phyloP scores from a whole-genome alignment of 2,329 filamentous ascomycete genomes.

The Colletotrichum cordylinicola region DNA sequence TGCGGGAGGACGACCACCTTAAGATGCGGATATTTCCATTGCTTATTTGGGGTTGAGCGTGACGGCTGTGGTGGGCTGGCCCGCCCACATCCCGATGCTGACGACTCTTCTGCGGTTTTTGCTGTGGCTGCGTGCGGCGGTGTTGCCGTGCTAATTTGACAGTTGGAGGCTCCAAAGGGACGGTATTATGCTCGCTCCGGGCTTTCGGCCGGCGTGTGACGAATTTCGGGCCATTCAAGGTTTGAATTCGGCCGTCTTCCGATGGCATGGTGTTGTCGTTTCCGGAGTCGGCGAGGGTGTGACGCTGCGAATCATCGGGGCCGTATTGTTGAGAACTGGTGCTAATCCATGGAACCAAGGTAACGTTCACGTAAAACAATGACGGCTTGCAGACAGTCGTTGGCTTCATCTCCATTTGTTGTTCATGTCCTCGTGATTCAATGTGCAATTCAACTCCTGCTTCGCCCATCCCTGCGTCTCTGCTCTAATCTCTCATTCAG shows the following conservation, averaged over 20 bases:
- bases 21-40: not conserved
- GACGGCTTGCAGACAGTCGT: not conserved
- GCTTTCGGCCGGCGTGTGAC: not conserved
- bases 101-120: not conserved
- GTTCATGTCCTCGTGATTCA: not conserved
- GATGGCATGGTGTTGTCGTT: not conserved
- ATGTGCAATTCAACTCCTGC: not conserved
- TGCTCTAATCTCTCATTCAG: not conserved
- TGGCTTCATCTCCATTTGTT: not conserved
- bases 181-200: not conserved
- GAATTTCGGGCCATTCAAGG: not conserved
- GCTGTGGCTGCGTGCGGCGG: not conserved
- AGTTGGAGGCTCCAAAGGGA: not conserved
- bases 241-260: not conserved
- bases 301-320: not conserved
- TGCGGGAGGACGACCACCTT: not conserved
- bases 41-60: not conserved
- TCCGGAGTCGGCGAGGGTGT: not conserved
- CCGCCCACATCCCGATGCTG: conserved; percentile 10
- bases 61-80: not conserved
- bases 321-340: no score
- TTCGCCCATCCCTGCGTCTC: not conserved
- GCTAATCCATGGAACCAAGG: not conserved
- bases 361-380: not conserved
- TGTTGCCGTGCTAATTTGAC: not conserved